Base-by-base conservation (phyloP, 345 rosid genomes). In the Geranium brycei region DNA sequence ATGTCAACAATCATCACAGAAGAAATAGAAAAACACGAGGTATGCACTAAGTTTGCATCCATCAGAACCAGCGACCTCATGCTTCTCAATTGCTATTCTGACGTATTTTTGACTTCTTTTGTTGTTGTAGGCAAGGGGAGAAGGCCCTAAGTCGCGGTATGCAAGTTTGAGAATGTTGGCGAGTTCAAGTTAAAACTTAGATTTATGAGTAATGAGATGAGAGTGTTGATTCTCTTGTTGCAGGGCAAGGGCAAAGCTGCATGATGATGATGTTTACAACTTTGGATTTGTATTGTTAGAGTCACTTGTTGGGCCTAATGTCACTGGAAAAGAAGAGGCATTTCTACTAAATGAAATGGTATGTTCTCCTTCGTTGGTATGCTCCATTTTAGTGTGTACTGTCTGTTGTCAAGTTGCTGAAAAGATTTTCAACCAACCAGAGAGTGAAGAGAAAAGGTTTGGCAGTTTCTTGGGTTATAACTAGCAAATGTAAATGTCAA, bases 241-340 rank as follows among this genome's bases (percentile, higher is more conserved):
- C 84, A 85, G 93, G 68, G 78, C 70, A 71, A 69, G 63, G 67
- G 71, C 70, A 62, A 80, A 81, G 66, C 65, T 62, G 68, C 91
- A 85, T 68, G 91, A 93, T 53, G 99, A 93, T 66, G 99, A 93
- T 66, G 96, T 93, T 57, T 93, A 93, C 84, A 85, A 86, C 85
- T 93, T 93, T 60, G 99, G 97, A 62, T 86, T 89, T 72, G 79
- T 93, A 79, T 76, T 93, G 56, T 87, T 90, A 7, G 99, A 93
- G 71, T 93, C 99, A 59, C 86, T 93, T 19, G 95, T 93, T 17
- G 99, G 97, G 65, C 89, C 97, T 58, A 57, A 80, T 58, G 84
- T 72, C 40, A 79, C 73, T 3, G 81, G 88, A 47, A 90, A 93
- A 80, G 91, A 88, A 77, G 99, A 93, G 61, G 75, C 89, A 31